Conservation (phyloP, 2,329 filamentous ascomycete genomes). For the Colletotrichum echinochloae region DNA sequence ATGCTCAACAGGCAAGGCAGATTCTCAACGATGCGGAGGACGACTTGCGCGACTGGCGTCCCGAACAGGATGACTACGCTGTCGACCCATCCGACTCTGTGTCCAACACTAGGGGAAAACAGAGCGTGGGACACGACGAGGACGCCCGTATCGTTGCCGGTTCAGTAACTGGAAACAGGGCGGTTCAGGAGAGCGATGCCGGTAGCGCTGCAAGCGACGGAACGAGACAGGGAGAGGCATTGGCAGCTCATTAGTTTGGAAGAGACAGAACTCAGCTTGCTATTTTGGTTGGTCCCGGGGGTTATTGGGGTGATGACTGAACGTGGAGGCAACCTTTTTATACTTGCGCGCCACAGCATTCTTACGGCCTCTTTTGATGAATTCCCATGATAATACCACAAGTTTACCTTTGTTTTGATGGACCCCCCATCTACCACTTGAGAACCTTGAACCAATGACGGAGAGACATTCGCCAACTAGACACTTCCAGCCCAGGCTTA, state of each 20-base stretch:
- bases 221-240: conserved; percentile 24
- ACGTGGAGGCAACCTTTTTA: background rate
- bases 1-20: conserved; percentile 77
- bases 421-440: too few species aligned
- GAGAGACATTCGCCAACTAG: too few species aligned
- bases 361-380: conserved; percentile 31
- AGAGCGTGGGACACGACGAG: conserved; percentile 24
- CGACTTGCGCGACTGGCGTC: conserved; percentile 82
- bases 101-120: conserved; percentile 25
- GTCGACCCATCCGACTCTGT: conserved; percentile 19
- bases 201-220: conserved; percentile 11
- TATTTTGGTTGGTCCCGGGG: conserved; percentile 1
- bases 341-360: conserved; percentile 22
- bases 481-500: background rate
- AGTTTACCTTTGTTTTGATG: background rate
- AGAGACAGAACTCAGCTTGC: background rate
- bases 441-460: background rate
- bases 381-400: conserved; percentile 12
- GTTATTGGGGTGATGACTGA: background rate
- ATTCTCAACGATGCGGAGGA: conserved; percentile 94
- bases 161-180: conserved; percentile 11
- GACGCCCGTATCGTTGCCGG: conserved; percentile 27
- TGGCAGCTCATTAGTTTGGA: conserved; percentile 2
- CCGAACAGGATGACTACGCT: conserved; percentile 53
- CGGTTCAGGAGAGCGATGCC: background rate